Percentiles rank a stretch among this genome's conserved stretches.
phyloP scores from a whole-genome alignment of 768 basidiomycete species.

The Boletus eberwhitei region DNA sequence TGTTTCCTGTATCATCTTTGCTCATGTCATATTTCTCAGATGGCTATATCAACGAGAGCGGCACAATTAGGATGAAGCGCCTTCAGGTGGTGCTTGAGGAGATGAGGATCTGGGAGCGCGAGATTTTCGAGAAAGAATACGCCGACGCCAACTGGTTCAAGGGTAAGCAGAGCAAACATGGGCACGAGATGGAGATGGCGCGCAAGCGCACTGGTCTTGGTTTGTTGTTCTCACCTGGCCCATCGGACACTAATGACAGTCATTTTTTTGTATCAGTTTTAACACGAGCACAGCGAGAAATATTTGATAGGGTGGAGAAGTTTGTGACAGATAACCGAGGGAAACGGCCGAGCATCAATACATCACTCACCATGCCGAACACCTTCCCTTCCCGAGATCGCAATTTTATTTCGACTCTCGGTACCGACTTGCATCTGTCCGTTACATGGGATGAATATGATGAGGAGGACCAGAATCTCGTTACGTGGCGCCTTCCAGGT shows the following conservation, averaged over 20 bases:
- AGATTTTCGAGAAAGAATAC: conserved; percentile 89
- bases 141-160: conserved; percentile 91
- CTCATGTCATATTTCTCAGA: conserved; percentile 40
- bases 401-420: conserved; percentile 72
- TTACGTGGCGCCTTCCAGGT: conserved; percentile 63
- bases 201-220: conserved; percentile 61
- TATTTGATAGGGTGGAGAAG: conserved; percentile 74
- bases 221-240: conserved; percentile 32
- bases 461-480: conserved; percentile 73
- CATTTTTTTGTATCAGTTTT: conserved; percentile 46
- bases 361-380: conserved; percentile 68
- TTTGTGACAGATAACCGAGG: conserved; percentile 59
- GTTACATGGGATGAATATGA: conserved; percentile 95
- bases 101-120: conserved; percentile 83
- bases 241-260: neutral
- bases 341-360: conserved; percentile 26
- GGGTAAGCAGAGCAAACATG: conserved; percentile 81
- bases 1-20: neutral
- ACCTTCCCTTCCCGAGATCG: conserved; percentile 77
- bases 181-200: conserved; percentile 61
- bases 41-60: conserved; percentile 91
- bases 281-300: conserved; percentile 66
- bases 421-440: conserved; percentile 71
- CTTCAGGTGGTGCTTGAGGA: conserved; percentile 87
- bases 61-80: conserved; percentile 73